These are phyloP conservation scores for Halophytophthora polymorphica DNA, from an alignment of 352 stramenopile species.

Conservation along the genomic window DNA sequence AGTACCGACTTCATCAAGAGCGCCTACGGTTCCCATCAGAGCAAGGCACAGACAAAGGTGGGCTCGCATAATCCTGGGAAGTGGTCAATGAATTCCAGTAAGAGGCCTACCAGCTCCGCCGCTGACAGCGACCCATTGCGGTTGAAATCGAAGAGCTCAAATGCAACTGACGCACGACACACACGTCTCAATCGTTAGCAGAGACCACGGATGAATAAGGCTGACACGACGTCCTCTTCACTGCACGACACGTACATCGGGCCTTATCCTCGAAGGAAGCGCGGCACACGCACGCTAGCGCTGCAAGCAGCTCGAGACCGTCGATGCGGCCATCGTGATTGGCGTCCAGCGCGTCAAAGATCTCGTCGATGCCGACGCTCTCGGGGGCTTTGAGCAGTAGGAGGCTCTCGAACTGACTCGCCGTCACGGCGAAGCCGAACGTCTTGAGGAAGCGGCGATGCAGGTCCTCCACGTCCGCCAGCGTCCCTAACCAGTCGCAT, in stretches of 20 bases:
- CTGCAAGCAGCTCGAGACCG: slow-evolving; percentile 72
- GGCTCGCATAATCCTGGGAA: neutral
- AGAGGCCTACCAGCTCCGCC: slow-evolving; percentile 50
- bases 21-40: slow-evolving; percentile 23
- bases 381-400: slow-evolving; percentile 63
- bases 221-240: neutral
- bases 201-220: no score
- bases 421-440: slow-evolving; percentile 71
- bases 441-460: slow-evolving; percentile 67
- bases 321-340: slow-evolving; percentile 79
- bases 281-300: slow-evolving; percentile 65
- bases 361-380: slow-evolving; percentile 54
- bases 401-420: slow-evolving; percentile 71
- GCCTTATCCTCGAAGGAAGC: slow-evolving; percentile 80
- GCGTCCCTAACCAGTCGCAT: slow-evolving; percentile 39
- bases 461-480: slow-evolving; percentile 61
- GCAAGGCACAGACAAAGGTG: neutral
- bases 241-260: slow-evolving; percentile 44
- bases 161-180: slow-evolving; percentile 36
- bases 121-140: slow-evolving; percentile 62
- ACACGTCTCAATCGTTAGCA: neutral
- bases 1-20: slow-evolving; percentile 82
- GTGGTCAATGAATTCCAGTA: neutral
- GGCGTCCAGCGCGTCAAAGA: slow-evolving; percentile 71
- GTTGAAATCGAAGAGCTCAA: slow-evolving; percentile 79